Conservation (phyloP, 345 rosid species). For the Camelina neglecta region DNA sequence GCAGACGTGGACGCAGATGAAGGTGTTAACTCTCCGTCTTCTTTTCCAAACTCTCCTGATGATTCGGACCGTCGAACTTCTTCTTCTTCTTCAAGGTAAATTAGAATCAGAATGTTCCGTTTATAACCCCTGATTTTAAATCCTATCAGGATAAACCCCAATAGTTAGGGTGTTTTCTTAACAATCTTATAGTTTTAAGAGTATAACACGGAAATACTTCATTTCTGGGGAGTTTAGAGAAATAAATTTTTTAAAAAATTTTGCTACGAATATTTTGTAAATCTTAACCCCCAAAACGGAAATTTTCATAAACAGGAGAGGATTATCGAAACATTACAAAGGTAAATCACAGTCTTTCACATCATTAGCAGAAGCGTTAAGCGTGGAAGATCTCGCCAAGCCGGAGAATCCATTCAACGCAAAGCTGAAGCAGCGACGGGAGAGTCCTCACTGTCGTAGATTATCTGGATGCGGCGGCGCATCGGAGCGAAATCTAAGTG, state of each 20-base stretch:
- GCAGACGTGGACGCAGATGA: conserved; percentile 40
- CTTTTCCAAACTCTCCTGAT: conserved; percentile 43
- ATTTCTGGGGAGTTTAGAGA: neutral
- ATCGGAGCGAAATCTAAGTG: conserved; percentile 29
- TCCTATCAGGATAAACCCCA: neutral
- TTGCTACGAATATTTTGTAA: neutral
- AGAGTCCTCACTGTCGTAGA: conserved; percentile 30
- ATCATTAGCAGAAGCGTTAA: conserved; percentile 34
- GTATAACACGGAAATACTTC: neutral
- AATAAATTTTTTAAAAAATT: neutral
- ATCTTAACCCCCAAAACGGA: neutral
- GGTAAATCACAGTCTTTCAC: conserved; percentile 56
- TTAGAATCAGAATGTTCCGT: neutral
- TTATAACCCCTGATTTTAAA: neutral
- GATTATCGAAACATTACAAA: conserved; percentile 52
- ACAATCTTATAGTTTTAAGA: neutral
- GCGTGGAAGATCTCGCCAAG: conserved; percentile 48
- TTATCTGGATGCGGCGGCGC: conserved; percentile 37
- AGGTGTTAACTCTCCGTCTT: conserved; percentile 37
- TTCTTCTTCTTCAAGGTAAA: conserved; percentile 41
- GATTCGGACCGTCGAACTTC: conserved; percentile 40
- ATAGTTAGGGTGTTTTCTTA: neutral
- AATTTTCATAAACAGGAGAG: conserved; percentile 38
- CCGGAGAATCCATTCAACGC: conserved; percentile 50
- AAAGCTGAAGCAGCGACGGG: conserved; percentile 47